A percentile compares a stretch with the other conserved stretches of the same genome.
phyloP scores from a whole-genome alignment of 257 asterid genomes.

The Solanum okadae region DNA sequence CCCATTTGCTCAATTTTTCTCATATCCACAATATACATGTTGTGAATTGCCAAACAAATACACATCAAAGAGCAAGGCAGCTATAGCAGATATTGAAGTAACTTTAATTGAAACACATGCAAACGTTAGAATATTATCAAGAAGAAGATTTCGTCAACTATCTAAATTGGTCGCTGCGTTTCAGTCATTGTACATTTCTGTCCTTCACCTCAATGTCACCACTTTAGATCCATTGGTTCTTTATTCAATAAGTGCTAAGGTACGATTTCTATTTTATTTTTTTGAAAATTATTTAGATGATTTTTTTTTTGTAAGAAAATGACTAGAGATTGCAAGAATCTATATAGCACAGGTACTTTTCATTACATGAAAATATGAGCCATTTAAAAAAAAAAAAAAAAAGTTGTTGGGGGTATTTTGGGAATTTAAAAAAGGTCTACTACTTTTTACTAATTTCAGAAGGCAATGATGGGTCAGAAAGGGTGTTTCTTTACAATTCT shows the following conservation, averaged over 20 bases:
- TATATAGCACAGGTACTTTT: background rate
- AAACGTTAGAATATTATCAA: constrained; percentile 61
- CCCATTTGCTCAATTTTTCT: constrained; percentile 73
- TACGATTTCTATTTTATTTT: background rate
- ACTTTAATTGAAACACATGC: constrained; percentile 93
- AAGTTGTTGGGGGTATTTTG: constrained; percentile 1
- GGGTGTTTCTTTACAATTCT: constrained; percentile 1
- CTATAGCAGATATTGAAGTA: constrained; percentile 78
- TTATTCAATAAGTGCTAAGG: constrained; percentile 96
- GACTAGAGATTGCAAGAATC: constrained; percentile 77
- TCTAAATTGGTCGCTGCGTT: constrained; percentile 67
- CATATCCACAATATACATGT: constrained; percentile 72
- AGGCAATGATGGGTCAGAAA: constrained; percentile 11
- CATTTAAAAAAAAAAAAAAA: background rate
- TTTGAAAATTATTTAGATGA: background rate
- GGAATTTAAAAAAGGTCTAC: constrained; percentile 6
- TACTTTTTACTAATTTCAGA: background rate
- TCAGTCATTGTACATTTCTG: constrained; percentile 47
- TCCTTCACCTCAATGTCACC: constrained; percentile 86
- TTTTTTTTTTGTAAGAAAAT: constrained; percentile 25
- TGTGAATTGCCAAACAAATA: constrained; percentile 35
- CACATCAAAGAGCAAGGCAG: constrained; percentile 61
- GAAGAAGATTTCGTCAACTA: constrained; percentile 56
- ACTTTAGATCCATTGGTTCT: constrained; percentile 74
- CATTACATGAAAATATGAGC: background rate